Base-by-base conservation (phyloP, 169 alveolate species). In the Miamiensis avidus region DNA sequence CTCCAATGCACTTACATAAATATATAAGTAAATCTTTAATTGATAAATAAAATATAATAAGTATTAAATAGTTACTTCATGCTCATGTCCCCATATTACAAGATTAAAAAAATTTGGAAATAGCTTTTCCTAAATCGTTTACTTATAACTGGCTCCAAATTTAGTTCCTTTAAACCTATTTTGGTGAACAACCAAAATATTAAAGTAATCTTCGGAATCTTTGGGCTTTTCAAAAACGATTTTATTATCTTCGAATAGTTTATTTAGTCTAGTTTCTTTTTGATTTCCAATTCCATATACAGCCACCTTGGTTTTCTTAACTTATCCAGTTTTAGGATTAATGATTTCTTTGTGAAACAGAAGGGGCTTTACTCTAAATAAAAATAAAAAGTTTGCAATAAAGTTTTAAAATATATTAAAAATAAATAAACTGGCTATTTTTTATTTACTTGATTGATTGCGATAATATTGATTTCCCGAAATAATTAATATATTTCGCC, bases 211-310 rank as follows among this genome's bases (percentile, higher is more conserved):
- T 65, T 92, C 90, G 20, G 4, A 49, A 31, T 90, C 85, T 78
- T 87, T 91, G 4, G 99, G 99, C n/a, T 97, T 87, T 32, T 95
- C 90, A 93, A 97, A 98, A 28, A 92, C 94, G 20, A 98, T 95
- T 86, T 94, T 91, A 73, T 95, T 92, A 64, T 93, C 93, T 79
- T 97, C 98, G 79, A 98, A 94, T n/a, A 97, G 95, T 81, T 96
- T 88, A 88, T 95, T 94, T 31, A 98, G 91, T 85, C 98, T 88
- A 81, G 97, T 99, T 87, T 98, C 99, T 86, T 98, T 98, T 86
- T 98, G 95, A 94, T 98, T 94, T 0, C 99, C 99, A 25, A 98
- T 90, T 0, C 99, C 99, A 94, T 98, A 98, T 0, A 98, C 93
- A n/a, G 99, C 99, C n/a, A 97, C 85, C 91, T 94, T 94, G 30